A percentile compares a stretch with the other conserved stretches of the same genome.
phyloP scores from a whole-genome alignment of 768 basidiomycete genomes.

The Fomitopsis pulvina region DNA sequence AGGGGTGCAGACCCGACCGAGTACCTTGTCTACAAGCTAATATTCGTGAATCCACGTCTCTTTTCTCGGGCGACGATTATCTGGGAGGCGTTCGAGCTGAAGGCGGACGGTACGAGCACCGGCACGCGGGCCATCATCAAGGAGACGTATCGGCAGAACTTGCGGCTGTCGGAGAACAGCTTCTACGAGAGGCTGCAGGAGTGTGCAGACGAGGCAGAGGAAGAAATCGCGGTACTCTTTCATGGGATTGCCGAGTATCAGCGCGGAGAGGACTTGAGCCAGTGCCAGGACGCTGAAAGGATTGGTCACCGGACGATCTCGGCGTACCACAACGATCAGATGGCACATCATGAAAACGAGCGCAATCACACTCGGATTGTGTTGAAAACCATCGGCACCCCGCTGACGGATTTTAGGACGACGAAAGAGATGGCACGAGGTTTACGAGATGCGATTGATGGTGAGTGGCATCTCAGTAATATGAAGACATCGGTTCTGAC shows the following conservation, averaged over 20 bases:
- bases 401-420: constrained; percentile 2
- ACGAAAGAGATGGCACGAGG: constrained; percentile 9
- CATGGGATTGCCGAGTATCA: too few relatives aligned
- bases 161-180: too few relatives aligned
- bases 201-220: too few relatives aligned
- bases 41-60: neutral
- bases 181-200: too few relatives aligned
- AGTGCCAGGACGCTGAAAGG: neutral
- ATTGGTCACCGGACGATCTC: constrained; percentile 5
- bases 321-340: neutral
- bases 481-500: neutral
- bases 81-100: neutral
- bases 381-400: constrained; percentile 6
- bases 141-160: too few relatives aligned
- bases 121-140: too few relatives aligned
- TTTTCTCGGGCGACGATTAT: neutral
- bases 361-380: constrained; percentile 10
- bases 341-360: neutral
- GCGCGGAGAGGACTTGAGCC: too few relatives aligned
- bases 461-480: neutral
- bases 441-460: constrained; percentile 9
- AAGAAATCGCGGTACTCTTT: too few relatives aligned
- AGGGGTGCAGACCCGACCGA: neutral
- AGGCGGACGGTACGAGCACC: too few relatives aligned
- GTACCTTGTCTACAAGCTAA: neutral